phyloP scores from a whole-genome alignment of 495 filamentous ascomycete genomes.

The Aspergillus avenaceus region DNA sequence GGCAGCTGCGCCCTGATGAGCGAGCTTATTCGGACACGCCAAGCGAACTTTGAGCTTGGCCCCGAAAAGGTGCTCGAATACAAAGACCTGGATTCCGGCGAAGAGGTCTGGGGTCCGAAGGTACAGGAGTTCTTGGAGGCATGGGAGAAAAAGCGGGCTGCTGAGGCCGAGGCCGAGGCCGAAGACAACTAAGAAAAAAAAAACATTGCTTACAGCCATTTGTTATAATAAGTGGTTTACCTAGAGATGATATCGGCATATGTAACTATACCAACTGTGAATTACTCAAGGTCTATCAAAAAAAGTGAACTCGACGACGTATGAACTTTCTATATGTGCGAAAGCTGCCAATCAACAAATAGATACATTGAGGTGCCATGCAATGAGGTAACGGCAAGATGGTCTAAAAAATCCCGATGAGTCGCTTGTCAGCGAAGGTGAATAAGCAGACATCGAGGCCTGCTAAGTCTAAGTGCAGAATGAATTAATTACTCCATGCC shows the following conservation, averaged over 20 bases:
- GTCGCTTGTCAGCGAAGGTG: background rate
- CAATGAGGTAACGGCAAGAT: background rate
- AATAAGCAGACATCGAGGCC: background rate
- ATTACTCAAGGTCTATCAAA: too few species aligned
- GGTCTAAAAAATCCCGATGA: background rate
- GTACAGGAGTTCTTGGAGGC: constrained; percentile 59
- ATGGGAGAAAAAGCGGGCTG: constrained; percentile 48
- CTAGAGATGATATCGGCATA: background rate
- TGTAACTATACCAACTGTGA: background rate
- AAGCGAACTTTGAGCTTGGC: constrained; percentile 68
- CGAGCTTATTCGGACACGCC: constrained; percentile 71
- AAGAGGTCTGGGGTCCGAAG: constrained; percentile 79
- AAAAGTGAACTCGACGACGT: too few species aligned
- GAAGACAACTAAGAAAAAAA: background rate
- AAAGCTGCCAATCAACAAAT: background rate
- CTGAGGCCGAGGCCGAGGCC: constrained; percentile 11
- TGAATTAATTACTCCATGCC: background rate
- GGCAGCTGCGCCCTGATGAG: constrained; percentile 85
- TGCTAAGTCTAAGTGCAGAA: background rate
- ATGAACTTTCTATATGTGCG: too few species aligned
- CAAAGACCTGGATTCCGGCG: constrained; percentile 69
- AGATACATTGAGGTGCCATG: background rate
- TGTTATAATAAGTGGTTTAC: background rate
- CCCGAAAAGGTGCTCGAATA: constrained; percentile 75
- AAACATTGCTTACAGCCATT: background rate